Percentiles rank a stretch among this genome's conserved stretches.
phyloP scores from a whole-genome alignment of 2,329 filamentous ascomycete species.

The Didymella keratinophila region DNA sequence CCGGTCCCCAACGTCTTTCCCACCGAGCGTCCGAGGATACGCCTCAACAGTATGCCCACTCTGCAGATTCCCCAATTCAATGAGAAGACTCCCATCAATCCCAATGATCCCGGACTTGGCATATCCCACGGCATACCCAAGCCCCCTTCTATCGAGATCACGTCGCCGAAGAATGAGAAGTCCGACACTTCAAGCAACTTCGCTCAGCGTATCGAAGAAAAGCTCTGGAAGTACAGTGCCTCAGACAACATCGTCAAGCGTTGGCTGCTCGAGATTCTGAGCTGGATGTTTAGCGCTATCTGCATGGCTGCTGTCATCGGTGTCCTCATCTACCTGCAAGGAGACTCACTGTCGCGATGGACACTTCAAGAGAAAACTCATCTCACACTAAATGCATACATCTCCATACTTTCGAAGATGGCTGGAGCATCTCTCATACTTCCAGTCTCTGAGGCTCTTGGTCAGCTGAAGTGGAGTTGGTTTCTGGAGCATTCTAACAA shows the following conservation, averaged over 20 bases:
- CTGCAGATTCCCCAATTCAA: constrained; percentile 15
- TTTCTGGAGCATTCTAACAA: constrained; percentile 37
- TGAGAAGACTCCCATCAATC: neutral
- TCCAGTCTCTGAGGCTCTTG: constrained; percentile 41
- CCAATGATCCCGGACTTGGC: constrained; percentile 9
- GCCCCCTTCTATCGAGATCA: constrained; percentile 22
- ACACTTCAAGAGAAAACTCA: constrained; percentile 3
- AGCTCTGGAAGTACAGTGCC: constrained; percentile 25
- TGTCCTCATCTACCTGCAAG: constrained; percentile 20
- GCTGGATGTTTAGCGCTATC: constrained; percentile 36
- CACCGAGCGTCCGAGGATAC: constrained; percentile 17
- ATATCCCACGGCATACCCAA: constrained; percentile 12
- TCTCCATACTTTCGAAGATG: constrained; percentile 40
- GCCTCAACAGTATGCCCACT: constrained; percentile 16
- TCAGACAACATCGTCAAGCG: constrained; percentile 32
- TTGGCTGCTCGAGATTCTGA: constrained; percentile 38
- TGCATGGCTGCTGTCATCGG: constrained; percentile 36
- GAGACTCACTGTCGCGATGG: constrained; percentile 24
- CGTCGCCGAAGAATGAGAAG: constrained; percentile 17
- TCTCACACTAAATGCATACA: constrained; percentile 40
- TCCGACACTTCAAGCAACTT: constrained; percentile 20
- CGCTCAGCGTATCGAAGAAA: constrained; percentile 36
- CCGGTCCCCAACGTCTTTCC: constrained; percentile 33
- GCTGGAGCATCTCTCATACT: constrained; percentile 40
- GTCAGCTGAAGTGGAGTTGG: constrained; percentile 50